Base-by-base conservation (phyloP, 208 protist species). In the Trypanosoma lewisi region DNA sequence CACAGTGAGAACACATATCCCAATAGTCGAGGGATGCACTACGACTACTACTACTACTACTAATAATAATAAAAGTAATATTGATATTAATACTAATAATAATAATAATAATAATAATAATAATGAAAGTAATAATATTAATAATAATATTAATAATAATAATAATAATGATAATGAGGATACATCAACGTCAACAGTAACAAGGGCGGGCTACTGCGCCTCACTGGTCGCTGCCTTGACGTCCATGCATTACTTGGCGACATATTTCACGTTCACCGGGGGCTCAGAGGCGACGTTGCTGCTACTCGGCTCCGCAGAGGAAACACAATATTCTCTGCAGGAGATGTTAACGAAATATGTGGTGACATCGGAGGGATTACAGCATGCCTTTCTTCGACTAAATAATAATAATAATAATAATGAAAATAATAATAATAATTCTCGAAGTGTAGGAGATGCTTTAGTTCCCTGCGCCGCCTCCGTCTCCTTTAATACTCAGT, bases 211-310 rank as follows among this genome's bases (percentile, higher is more conserved):
- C 1, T 50, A 41, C 30, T 59, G 50, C 28, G 37, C 11, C 16
- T 23, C 19, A 21, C 44, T 69, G 5, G 33, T 69, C 34, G 28
- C 53, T 17, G 33, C 19, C 30, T 27, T 67, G 2, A 61, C 73
- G 44, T 62, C 45, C 9, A 70, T 67, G 31, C 77, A 87, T 68
- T 87, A 75, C 54, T 57, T 87, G 16, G 78, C 81, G 9, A 83
- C 81, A 5, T 83, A 77, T 50, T 36, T 87, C 21, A 50, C 54
- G 7, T 21, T 59, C 30, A 25, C 48, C 44, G 52, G 53, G 25
- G 17, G 34, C n/a, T 34, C 31, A 39, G 56, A 42, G 21, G 50
- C 47, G 50, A 45, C 47, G 45, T 55, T 63, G 51, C 30, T 61
- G 2, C 63, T 87, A 14, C 59, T 73, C 16, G 69, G 71, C 3